Evolutionary conservation across 805 yeast genomes (phyloP).

Genomic region (Suhomyces kilbournensis): DNA sequence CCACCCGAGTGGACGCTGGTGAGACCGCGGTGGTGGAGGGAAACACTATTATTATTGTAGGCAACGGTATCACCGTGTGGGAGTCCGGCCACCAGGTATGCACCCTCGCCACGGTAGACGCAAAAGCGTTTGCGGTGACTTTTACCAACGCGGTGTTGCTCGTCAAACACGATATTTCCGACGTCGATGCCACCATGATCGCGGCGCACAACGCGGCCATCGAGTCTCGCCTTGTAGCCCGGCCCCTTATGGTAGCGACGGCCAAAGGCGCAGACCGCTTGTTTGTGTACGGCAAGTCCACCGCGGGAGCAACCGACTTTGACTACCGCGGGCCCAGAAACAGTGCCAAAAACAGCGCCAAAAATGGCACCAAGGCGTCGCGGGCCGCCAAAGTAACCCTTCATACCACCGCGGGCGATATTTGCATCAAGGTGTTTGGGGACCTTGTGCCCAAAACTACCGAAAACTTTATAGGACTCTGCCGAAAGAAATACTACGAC

Average conservation of each 20-base stretch:
- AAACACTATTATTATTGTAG: conserved; percentile 9
- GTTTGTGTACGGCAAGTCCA: conserved; percentile 9
- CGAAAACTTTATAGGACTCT: conserved; percentile 37
- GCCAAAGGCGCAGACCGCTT: conserved; percentile 10
- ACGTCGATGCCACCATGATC: conserved; percentile 12
- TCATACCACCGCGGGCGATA: conserved; percentile 45
- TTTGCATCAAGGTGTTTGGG: conserved; percentile 31
- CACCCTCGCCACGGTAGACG: conserved; percentile 8
- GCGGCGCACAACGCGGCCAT: conserved; percentile 17
- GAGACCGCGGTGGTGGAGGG: conserved; percentile 6
- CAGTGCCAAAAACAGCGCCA: background rate
- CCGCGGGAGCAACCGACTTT: conserved; percentile 5
- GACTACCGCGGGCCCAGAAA: conserved; percentile 1
- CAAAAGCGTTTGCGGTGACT: background rate
- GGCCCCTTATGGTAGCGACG: conserved; percentile 12
- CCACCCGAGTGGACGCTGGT: background rate
- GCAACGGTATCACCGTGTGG: conserved; percentile 1
- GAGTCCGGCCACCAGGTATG: background rate
- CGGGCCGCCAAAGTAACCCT: conserved; percentile 7
- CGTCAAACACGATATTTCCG: conserved; percentile 9
- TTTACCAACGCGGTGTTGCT: conserved; percentile 11
- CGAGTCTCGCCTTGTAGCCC: conserved; percentile 11
- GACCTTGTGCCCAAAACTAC: conserved; percentile 39
- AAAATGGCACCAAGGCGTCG: background rate
- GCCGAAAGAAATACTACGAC: conserved; percentile 38